Base-by-base conservation (phyloP, 2,329 filamentous ascomycete genomes). In the Neonectria magnoliae region DNA sequence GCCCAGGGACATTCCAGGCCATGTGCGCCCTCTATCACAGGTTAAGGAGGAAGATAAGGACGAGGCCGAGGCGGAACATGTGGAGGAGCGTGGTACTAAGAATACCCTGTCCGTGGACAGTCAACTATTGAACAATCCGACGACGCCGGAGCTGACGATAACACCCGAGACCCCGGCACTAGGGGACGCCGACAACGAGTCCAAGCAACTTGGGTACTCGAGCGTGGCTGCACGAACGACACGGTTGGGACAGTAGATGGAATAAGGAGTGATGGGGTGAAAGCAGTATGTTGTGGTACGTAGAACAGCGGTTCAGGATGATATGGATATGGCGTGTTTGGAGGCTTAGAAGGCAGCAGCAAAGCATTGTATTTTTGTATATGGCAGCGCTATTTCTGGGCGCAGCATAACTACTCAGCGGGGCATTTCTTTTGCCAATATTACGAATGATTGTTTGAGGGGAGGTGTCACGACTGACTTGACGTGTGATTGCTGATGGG, bases 131-230 rank as follows among this genome's bases (percentile, higher is more conserved):
- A 71, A 65, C 16, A 63, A 57, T 22, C 56, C 75, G 6, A 50
- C 74, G n/a, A 74, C 82, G 0, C 84, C 84, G 0, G 76, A 83
- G 42, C 70, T 86, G 0, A 81, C 80, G 44, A 70, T 87, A n/a
- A 86, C 84, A 0, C 83, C 84, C 0, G 84, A 81, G 16, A 87
- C 85, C 1, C 84, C 85, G 2, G 77, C 76, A 1, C 73, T 78
- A 0, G 63, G 66, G 1, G 78, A 80, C 3, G 77, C 69, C 11
- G 74, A 77, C 7, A 68, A 77, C 3, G 80, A 82, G 51, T 76
- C 77, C 4, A 86, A 86, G 75, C 80, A 81, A 60, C 76, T 85
- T 5, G 82, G 81, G 7, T 76, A 78, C 53, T 73, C 81, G 6
- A 76, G 74, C n/a, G 70, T 79, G 13, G 71, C 78, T 16, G 80